Conservation (phyloP, 257 asterid species). For the Datura wrightii region DNA sequence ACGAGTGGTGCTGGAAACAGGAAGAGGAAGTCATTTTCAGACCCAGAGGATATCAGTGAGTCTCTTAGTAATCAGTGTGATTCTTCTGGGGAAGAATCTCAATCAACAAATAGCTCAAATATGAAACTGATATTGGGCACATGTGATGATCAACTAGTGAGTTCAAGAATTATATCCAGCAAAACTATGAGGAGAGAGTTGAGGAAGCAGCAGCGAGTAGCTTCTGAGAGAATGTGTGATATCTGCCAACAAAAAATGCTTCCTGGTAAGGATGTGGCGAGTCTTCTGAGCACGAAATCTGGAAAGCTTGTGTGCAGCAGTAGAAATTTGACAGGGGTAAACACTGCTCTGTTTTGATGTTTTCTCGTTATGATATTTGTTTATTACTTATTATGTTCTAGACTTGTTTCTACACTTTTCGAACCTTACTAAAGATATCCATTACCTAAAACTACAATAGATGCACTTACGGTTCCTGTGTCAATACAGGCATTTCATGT, state of each 20-base stretch:
- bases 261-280: slow-evolving; percentile 86
- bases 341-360: slow-evolving; percentile 17
- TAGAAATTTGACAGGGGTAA: slow-evolving; percentile 88
- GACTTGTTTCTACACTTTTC: slow-evolving; percentile 1
- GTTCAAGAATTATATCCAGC: slow-evolving; percentile 63
- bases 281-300: slow-evolving; percentile 75
- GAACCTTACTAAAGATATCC: slow-evolving; percentile 12
- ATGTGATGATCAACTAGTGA: slow-evolving; percentile 73
- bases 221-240: slow-evolving; percentile 84
- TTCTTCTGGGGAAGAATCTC: slow-evolving; percentile 87
- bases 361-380: not conserved
- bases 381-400: not conserved
- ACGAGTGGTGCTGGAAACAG: slow-evolving; percentile 45
- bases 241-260: slow-evolving; percentile 89
- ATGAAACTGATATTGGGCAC: slow-evolving; percentile 54
- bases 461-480: slow-evolving; percentile 3
- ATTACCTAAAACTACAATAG: not conserved
- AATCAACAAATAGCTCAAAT: slow-evolving; percentile 53
- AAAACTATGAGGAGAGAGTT: slow-evolving; percentile 76
- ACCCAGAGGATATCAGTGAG: slow-evolving; percentile 69
- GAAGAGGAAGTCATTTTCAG: slow-evolving; percentile 86
- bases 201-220: slow-evolving; percentile 66
- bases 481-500: slow-evolving; percentile 81
- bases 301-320: slow-evolving; percentile 93
- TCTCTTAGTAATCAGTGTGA: slow-evolving; percentile 53